Conservation (phyloP, 2,329 filamentous ascomycete genomes). For the Colletotrichum lupini region DNA sequence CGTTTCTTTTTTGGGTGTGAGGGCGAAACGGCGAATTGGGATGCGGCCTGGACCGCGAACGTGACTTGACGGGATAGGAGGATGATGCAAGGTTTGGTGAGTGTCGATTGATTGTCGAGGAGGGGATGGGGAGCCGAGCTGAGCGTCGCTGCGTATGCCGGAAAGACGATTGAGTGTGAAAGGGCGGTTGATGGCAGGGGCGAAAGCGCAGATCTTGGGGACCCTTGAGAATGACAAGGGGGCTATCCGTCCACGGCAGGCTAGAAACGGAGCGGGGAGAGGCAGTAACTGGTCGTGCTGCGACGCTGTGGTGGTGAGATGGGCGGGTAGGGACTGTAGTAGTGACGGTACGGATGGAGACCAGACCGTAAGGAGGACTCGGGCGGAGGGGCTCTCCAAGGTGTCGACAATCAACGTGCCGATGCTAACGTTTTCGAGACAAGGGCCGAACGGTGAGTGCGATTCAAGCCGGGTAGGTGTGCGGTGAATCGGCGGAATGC, state of each 20-base stretch:
- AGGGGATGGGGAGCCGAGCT: background rate
- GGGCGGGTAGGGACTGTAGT: background rate
- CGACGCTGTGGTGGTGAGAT: background rate
- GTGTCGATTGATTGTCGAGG: background rate
- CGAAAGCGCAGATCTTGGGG: constrained; percentile 22
- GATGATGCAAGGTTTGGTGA: constrained; percentile 30
- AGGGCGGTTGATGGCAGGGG: constrained; percentile 27
- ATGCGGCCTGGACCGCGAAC: constrained; percentile 20
- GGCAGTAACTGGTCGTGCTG: background rate
- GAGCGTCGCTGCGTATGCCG: constrained; percentile 3
- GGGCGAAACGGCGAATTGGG: background rate
- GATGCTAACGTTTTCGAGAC: background rate
- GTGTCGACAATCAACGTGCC: background rate
- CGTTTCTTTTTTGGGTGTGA: constrained; percentile 8
- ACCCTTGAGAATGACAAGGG: constrained; percentile 32
- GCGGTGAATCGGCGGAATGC: background rate
- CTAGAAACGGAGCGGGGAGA: constrained; percentile 13
- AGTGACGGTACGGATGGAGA: background rate
- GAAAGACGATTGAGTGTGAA: constrained; percentile 23
- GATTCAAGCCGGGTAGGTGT: background rate
- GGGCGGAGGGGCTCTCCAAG: background rate
- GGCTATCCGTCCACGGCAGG: constrained; percentile 11
- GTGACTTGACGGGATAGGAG: constrained; percentile 25
- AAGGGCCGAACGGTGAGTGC: background rate
- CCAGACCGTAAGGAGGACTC: background rate